Evolutionary conservation across 2,329 filamentous ascomycete species (phyloP).

Genomic region (Paraphoma sp.): DNA sequence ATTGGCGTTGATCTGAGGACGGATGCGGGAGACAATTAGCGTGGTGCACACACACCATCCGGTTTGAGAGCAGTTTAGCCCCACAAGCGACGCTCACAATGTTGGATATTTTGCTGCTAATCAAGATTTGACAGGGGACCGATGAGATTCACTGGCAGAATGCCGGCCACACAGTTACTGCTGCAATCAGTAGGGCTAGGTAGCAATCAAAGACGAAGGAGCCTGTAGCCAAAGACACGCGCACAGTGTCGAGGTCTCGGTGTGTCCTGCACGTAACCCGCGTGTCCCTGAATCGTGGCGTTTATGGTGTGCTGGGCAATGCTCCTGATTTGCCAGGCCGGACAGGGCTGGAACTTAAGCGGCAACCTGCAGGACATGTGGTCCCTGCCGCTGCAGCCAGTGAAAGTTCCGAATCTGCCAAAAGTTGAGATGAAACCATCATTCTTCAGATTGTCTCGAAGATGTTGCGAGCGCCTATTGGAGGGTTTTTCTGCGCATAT

Average conservation of each 20-base stretch:
- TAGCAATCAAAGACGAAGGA: slow-evolving; percentile 29
- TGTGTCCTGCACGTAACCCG: slow-evolving; percentile 35
- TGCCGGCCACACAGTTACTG: slow-evolving; percentile 20
- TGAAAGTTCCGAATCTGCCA: slow-evolving; percentile 25
- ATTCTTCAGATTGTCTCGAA: slow-evolving; percentile 32
- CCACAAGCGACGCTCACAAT: slow-evolving; percentile 40
- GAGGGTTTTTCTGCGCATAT: background rate
- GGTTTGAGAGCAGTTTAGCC: slow-evolving; percentile 37
- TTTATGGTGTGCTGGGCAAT: slow-evolving; percentile 25
- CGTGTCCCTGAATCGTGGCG: slow-evolving; percentile 43
- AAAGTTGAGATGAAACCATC: slow-evolving; percentile 36
- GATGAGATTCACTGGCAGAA: slow-evolving; percentile 10
- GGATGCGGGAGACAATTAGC: slow-evolving; percentile 40
- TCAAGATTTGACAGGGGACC: slow-evolving; percentile 21
- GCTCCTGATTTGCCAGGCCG: slow-evolving; percentile 38
- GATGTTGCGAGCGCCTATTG: slow-evolving; percentile 34
- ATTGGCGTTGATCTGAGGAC: slow-evolving; percentile 41
- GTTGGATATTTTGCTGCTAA: slow-evolving; percentile 39
- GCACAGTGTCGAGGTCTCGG: slow-evolving; percentile 16
- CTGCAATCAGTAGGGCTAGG: slow-evolving; percentile 11
- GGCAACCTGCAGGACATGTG: slow-evolving; percentile 30
- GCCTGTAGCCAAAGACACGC: slow-evolving; percentile 27
- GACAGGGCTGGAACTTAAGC: slow-evolving; percentile 21
- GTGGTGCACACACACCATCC: slow-evolving; percentile 29
- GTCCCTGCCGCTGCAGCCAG: slow-evolving; percentile 31